Conservation (phyloP, 164 flowering plant genomes). For the Kalanchoe fedtschenkoi region DNA sequence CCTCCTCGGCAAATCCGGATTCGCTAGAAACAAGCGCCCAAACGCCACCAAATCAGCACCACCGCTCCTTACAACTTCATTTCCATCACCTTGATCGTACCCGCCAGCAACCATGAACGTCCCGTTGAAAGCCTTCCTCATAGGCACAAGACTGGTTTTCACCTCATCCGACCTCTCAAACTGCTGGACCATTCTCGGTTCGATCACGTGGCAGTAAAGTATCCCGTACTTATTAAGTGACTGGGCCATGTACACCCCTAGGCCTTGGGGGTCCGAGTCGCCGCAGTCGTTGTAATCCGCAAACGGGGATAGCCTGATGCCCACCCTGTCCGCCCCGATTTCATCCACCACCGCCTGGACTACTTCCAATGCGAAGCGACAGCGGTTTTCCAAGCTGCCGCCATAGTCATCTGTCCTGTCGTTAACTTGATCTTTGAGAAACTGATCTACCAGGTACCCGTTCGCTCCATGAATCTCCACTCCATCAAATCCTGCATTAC, state of each 20-base stretch:
- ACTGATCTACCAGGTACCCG: conserved; percentile 9
- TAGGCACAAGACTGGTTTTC: conserved; percentile 8
- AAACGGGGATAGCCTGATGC: conserved; percentile 6
- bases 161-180: not conserved
- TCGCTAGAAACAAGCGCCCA: conserved; percentile 15
- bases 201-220: conserved; percentile 16
- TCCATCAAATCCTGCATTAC: conserved; percentile 11
- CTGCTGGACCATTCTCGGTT: conserved; percentile 12
- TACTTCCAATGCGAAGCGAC: conserved; percentile 7
- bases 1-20: conserved; percentile 16
- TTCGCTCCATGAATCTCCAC: conserved; percentile 13
- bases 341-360: conserved; percentile 3
- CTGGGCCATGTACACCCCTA: conserved; percentile 15
- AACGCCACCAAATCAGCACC: conserved; percentile 13
- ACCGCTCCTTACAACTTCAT: conserved; percentile 7
- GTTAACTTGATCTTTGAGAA: conserved; percentile 5
- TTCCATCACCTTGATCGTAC: conserved; percentile 10
- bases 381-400: conserved; percentile 9
- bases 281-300: not conserved
- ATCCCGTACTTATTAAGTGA: conserved; percentile 10
- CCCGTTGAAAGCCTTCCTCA: conserved; percentile 17
- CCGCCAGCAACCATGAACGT: conserved; percentile 18
- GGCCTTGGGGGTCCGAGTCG: conserved; percentile 14
- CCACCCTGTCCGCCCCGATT: conserved; percentile 3
- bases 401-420: conserved; percentile 11